Conservation (phyloP, 345 rosid species). For the Heritiera littoralis region DNA sequence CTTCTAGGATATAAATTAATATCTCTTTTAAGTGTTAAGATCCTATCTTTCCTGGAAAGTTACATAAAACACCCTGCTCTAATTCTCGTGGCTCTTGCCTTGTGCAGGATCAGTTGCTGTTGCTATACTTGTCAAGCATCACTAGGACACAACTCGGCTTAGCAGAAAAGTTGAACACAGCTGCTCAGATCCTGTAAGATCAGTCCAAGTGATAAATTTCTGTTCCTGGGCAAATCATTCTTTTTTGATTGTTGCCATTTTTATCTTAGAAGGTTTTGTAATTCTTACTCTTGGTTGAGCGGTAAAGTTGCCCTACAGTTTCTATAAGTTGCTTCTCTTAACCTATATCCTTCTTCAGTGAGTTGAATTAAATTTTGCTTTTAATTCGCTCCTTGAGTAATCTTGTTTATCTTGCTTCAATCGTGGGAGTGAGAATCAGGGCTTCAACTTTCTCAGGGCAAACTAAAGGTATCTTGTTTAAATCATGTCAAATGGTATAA, state of each 20-base stretch:
- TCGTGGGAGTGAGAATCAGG: not conserved
- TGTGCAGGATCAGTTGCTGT: slow-evolving; percentile 73
- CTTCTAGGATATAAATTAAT: not conserved
- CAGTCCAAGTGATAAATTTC: not conserved
- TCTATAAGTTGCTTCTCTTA: not conserved
- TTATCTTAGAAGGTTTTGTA: slow-evolving; percentile 7
- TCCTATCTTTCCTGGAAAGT: not conserved
- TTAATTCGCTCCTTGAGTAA: too few relatives aligned
- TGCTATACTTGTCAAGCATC: slow-evolving; percentile 85
- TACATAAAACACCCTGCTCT: not conserved
- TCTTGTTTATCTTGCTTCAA: not conserved
- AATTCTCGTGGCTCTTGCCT: not conserved
- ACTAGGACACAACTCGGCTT: slow-evolving; percentile 87
- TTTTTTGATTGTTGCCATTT: not conserved
- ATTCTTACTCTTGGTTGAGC: not conserved
- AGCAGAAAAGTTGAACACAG: slow-evolving; percentile 90
- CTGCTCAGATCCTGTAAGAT: slow-evolving; percentile 72
- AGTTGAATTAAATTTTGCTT: not conserved
- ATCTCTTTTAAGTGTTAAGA: not conserved
- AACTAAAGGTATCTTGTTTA: too few relatives aligned
- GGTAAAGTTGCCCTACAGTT: slow-evolving; percentile 10
- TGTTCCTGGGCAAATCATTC: not conserved
- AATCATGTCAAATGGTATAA: too few relatives aligned
- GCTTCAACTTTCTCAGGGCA: too few relatives aligned
- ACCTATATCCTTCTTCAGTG: not conserved